Base-by-base conservation (phyloP, 2,329 filamentous ascomycete species). In the Calonectria henricotiae region DNA sequence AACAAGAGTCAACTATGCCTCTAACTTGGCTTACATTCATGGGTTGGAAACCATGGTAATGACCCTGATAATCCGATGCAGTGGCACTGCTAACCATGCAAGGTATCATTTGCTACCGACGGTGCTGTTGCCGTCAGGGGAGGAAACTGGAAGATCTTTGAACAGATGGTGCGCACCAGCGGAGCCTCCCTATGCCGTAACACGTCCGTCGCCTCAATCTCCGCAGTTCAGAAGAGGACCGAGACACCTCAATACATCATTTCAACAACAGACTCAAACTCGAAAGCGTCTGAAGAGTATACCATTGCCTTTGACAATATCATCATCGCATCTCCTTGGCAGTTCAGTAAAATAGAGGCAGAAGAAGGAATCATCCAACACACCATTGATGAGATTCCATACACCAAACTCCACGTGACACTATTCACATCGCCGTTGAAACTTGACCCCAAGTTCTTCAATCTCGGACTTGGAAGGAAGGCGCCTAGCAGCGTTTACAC, bases 71-170 rank as follows among this genome's bases (percentile, higher is more conserved):
- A 30, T n/a, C 2, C n/a, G 15, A 8, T 5, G 6, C 9, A 15
- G 9, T 4, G 15, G n/a, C 13, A 9, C 23, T 7, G n/a, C 65
- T 76, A 30, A 77, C 23, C n/a, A 9, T 12, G 9, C 23, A 32
- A 86, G 85, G 93, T 97, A 2, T 96, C 95, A 49, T 94, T 98
- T 90, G 93, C 95, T 2, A 93, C 95, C 0, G 92, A 96, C 63
- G 95, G 94, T 7, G 94, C 95, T 0, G 90, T 95, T 80, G 86
- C 92, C 20, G 89, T 98, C 1, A 82, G 89, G 15, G 95, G 95
- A 7, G 96, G 96, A 1, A 99, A 98, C 81, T 98, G 95, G 95
- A 91, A 90, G 76, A 98, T 99, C 65, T 99, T 99, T 79, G 88
- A 92, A n/a, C 84, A 87, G 51, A 97, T 98, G 93, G 84, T 96